These are phyloP conservation scores for Ophiosphaerella narmari DNA, from an alignment of 2,329 filamentous ascomycete species.

Conservation along the genomic window DNA sequence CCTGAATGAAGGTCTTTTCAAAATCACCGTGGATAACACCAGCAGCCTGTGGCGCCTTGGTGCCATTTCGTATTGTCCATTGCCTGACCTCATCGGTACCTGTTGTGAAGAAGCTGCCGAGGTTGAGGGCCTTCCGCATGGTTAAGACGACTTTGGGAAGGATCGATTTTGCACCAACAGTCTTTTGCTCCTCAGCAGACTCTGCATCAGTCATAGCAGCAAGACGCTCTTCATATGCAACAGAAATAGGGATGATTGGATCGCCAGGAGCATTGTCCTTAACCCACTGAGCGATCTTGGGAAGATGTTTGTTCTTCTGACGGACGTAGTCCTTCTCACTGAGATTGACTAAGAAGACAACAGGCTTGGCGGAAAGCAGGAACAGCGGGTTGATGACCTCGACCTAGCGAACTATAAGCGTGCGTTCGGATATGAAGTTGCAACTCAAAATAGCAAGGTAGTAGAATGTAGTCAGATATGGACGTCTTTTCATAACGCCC, in stretches of 20 bases:
- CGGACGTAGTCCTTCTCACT: conserved; percentile 96
- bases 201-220: conserved; percentile 79
- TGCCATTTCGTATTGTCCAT: conserved; percentile 95
- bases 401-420: conserved; percentile 64
- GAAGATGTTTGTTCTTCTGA: conserved; percentile 99
- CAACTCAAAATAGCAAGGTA: conserved; percentile 4
- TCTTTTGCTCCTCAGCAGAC: conserved; percentile 85
- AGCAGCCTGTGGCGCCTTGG: conserved; percentile 95
- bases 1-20: conserved; percentile 99
- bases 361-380: conserved; percentile 93
- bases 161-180: conserved; percentile 80
- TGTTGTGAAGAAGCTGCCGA: conserved; percentile 96
- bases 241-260: conserved; percentile 90
- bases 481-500: conserved; percentile 87
- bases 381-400: conserved; percentile 97
- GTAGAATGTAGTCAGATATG: conserved; percentile 63
- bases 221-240: conserved; percentile 89
- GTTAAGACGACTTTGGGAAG: conserved; percentile 89
- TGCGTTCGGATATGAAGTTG: conserved; percentile 5
- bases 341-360: conserved; percentile 95
- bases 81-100: conserved; percentile 95
- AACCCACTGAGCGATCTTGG: conserved; percentile 93
- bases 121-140: conserved; percentile 90
- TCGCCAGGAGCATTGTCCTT: conserved; percentile 87
- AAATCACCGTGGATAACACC: conserved; percentile 99